These are phyloP conservation scores for Malassezia obtusa DNA, from an alignment of 1,284 basidiomycete species.

Conservation along the genomic window DNA sequence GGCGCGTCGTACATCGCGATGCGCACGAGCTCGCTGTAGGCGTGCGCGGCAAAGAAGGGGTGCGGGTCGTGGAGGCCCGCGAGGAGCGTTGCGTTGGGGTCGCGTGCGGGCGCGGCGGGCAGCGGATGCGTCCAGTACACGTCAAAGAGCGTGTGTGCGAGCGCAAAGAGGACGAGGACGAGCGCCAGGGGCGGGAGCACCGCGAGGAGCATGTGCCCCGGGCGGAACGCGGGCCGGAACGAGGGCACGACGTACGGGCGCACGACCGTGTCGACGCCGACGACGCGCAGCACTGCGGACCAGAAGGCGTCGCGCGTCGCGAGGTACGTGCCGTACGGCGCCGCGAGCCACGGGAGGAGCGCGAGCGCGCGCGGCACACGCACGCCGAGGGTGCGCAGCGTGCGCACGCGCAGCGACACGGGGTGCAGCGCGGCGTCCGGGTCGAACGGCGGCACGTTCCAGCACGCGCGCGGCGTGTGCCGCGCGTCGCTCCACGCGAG, in stretches of 20 bases:
- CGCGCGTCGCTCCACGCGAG: constrained; percentile 17
- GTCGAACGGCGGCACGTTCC: constrained; percentile 19
- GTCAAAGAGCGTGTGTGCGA: constrained; percentile 26
- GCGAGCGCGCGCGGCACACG: constrained; percentile 9
- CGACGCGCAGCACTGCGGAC: constrained; percentile 20
- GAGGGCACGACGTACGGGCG: constrained; percentile 28
- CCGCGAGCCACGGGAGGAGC: neutral
- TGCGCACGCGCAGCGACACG: constrained; percentile 13
- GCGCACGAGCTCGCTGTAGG: constrained; percentile 23
- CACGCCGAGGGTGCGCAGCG: constrained; percentile 18
- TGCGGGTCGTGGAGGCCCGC: constrained; percentile 25
- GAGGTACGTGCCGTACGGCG: constrained; percentile 15
- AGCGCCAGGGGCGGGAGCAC: constrained; percentile 15
- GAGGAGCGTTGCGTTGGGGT: constrained; percentile 23
- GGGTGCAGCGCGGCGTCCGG: neutral
- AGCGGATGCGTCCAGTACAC: constrained; percentile 34
- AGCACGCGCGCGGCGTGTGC: constrained; percentile 12
- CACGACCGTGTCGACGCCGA: constrained; percentile 22
- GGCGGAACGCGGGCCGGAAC: constrained; percentile 24
- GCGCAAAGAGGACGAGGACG: constrained; percentile 18
- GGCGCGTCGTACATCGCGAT: constrained; percentile 18
- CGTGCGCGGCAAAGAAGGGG: constrained; percentile 29
- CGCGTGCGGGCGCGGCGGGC: constrained; percentile 16
- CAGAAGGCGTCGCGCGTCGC: constrained; percentile 24
- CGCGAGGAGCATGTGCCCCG: constrained; percentile 10